Evolutionary conservation across 2,329 filamentous ascomycete species (phyloP).

Genomic region (Nemania bipapillata): DNA sequence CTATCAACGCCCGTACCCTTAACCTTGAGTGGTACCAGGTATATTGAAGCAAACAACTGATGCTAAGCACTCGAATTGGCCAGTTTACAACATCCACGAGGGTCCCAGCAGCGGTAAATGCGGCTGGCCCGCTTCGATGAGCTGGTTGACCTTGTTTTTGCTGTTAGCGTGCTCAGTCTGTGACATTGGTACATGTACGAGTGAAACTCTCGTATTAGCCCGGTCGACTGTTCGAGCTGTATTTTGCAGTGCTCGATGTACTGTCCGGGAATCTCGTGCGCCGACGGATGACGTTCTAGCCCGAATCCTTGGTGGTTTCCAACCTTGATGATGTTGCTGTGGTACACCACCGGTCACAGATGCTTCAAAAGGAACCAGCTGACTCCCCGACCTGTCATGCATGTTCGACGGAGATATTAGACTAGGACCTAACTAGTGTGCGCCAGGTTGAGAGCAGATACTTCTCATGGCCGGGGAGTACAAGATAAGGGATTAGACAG

Average conservation of each 20-base stretch:
- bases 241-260: conserved; percentile 1
- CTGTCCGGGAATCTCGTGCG: neutral
- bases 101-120: neutral
- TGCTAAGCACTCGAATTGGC: neutral
- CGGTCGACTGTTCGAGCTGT: neutral
- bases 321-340: neutral
- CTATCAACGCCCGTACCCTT: neutral
- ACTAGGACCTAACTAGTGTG: neutral
- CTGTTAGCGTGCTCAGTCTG: conserved; percentile 1
- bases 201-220: conserved; percentile 18
- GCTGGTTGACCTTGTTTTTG: neutral
- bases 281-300: neutral
- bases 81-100: neutral
- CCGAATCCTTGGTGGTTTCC: neutral
- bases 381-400: neutral
- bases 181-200: conserved; percentile 7
- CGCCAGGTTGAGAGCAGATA: neutral
- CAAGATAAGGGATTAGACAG: neutral
- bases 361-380: neutral
- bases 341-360: neutral
- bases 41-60: conserved; percentile 28
- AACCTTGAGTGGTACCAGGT: conserved; percentile 5
- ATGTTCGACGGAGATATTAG: neutral
- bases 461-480: neutral
- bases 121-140: neutral